Percentiles rank a stretch among this genome's conserved stretches.
phyloP scores from a whole-genome alignment of 169 alveolate species.

The Theileria equi region DNA sequence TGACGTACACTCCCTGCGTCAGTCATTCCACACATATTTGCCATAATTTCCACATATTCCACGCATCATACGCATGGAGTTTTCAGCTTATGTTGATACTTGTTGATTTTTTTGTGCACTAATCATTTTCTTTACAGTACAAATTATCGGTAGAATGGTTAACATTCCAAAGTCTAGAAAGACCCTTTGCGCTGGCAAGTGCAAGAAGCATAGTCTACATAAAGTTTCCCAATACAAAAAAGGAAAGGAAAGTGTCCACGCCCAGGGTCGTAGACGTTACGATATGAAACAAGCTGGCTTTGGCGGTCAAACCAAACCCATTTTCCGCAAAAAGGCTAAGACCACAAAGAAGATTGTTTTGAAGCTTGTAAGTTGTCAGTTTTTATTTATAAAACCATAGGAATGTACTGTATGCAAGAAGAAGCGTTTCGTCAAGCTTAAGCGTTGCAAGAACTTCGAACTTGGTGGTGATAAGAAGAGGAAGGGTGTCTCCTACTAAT shows the following conservation, averaged over 20 bases:
- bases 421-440: conserved; percentile 92
- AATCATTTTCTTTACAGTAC: too few species aligned
- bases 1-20: too few species aligned
- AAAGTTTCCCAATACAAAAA: conserved; percentile 97
- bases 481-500: conserved; percentile 80
- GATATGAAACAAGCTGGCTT: conserved; percentile 98
- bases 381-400: conserved; percentile 55
- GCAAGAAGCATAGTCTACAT: conserved; percentile 90
- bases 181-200: conserved; percentile 88
- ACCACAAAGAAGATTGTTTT: conserved; percentile 98
- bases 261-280: conserved; percentile 98
- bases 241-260: conserved; percentile 94
- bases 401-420: conserved; percentile 98
- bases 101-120: too few species aligned
- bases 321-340: conserved; percentile 98
- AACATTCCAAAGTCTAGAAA: conserved; percentile 89
- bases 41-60: too few species aligned
- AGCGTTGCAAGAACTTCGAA: conserved; percentile 99
- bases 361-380: conserved; percentile 73
- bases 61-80: too few species aligned
- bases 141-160: conserved; percentile 75
- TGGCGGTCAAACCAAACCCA: conserved; percentile 99
- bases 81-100: too few species aligned
- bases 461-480: conserved; percentile 94
- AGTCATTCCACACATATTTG: too few species aligned